Base-by-base conservation (phyloP, 2,329 filamentous ascomycete genomes). In the Ceratocystis harringtonii region DNA sequence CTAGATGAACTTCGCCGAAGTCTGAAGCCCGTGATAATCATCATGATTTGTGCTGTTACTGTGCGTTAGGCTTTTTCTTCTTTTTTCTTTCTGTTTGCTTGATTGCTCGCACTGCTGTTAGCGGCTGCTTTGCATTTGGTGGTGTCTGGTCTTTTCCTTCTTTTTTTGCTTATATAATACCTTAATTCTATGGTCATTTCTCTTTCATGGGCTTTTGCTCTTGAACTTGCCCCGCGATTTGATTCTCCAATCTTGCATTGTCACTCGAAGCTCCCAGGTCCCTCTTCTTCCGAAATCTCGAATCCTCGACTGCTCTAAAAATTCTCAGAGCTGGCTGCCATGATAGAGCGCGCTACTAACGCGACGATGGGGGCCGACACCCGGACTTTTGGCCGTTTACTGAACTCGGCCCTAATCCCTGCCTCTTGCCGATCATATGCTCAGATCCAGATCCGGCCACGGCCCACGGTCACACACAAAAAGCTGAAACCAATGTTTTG, bases 331-430 rank as follows among this genome's bases (percentile, higher is more conserved):
- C n/a, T 6, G 55, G 36, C 19, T 62, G 45, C 62, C 57, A 69
- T 69, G 68, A 63, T 69, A 52, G 68, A 69, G 66, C 67, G 65
- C 28, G 58, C 58, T 15, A 43, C 52, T 6, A 64, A 48, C 45
- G 62, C 62, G 19, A 57, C 65, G 22, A 36, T 61, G 41, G 43
- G 36, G 32, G 41, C 62, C n/a, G 65, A 64, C 41, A 41, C 60
- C n/a, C 44, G 61, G 36, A 32, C 52, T 28, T n/a, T 66, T n/a
- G 65, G 64, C 60, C 45, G 65, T 25, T n/a, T 69, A 25, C 15
- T 67, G 61, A 61, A 61, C 61, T 55, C 65, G 61, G 61, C 63
- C 41, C 58, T 65, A 44, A 19, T 48, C 50, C 55, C 65, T 48
- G 44, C 60, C n/a, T 61, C 60, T 19, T 57, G 22, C 7, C 52